phyloP scores from a whole-genome alignment of 495 filamentous ascomycete species.

The Aspergillus panamensis region DNA sequence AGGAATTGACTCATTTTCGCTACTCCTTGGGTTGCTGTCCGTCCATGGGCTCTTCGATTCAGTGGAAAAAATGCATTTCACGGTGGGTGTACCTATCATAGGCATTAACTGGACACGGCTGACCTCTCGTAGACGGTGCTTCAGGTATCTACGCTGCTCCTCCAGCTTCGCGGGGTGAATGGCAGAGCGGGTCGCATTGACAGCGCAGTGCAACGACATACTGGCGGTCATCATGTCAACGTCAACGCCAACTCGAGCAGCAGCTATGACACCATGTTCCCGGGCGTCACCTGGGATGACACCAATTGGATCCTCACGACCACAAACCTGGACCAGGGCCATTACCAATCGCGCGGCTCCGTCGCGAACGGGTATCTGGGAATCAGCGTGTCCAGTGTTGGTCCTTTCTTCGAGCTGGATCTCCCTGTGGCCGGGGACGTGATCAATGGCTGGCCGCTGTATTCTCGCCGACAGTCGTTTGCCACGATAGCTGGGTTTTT shows the following conservation, averaged over 20 bases:
- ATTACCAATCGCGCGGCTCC: constrained; percentile 59
- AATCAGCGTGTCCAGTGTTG: constrained; percentile 58
- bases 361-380: constrained; percentile 63
- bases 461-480: constrained; percentile 63
- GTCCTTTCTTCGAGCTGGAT: constrained; percentile 70
- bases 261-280: constrained; percentile 46
- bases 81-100: neutral
- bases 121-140: neutral
- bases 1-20: no score
- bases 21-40: neutral
- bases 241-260: constrained; percentile 15
- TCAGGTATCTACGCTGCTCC: neutral
- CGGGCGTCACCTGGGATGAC: constrained; percentile 59
- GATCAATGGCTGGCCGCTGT: constrained; percentile 74
- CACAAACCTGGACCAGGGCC: constrained; percentile 53
- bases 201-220: constrained; percentile 9
- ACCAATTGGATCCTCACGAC: constrained; percentile 59
- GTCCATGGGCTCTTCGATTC: constrained; percentile 18
- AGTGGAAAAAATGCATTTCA: constrained; percentile 11
- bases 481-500: constrained; percentile 74
- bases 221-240: neutral
- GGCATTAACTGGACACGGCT: no score
- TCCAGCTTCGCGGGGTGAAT: constrained; percentile 1
- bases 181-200: constrained; percentile 11
- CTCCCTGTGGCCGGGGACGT: constrained; percentile 45